Base-by-base conservation (phyloP, 495 filamentous ascomycete genomes). In the Sordaria brevicollis region DNA sequence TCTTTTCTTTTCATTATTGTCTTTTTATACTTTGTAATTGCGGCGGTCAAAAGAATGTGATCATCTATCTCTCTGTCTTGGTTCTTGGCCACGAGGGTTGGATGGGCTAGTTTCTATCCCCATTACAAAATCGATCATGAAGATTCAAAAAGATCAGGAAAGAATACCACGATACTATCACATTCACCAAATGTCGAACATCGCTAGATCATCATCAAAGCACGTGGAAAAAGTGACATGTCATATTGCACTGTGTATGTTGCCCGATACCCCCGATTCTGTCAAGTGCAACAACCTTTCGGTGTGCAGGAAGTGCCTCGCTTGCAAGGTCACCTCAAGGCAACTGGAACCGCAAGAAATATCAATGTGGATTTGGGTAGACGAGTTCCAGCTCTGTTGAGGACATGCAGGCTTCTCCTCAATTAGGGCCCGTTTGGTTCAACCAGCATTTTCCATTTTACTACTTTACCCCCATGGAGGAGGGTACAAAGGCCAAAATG, bases 61-160 rank as follows among this genome's bases (percentile, higher is more conserved):
- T n/a, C n/a, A n/a, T n/a, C n/a, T n/a, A n/a, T n/a, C n/a, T n/a
- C n/a, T n/a, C n/a, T n/a, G n/a, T n/a, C n/a, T n/a, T n/a, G n/a
- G n/a, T n/a, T n/a, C n/a, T n/a, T n/a, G n/a, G n/a, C n/a, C n/a
- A n/a, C n/a, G n/a, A n/a, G n/a, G n/a, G n/a, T n/a, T n/a, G n/a
- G n/a, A n/a, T n/a, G n/a, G n/a, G n/a, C n/a, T n/a, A n/a, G n/a
- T n/a, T n/a, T n/a, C n/a, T n/a, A n/a, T n/a, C n/a, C n/a, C n/a
- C n/a, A n/a, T n/a, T n/a, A n/a, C n/a, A n/a, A n/a, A n/a, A n/a
- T 68, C 72, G 15, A 37, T 68, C 57, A 34, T 69, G 15, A 74
- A 34, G 62, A 49, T 49, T 39, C 37, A 43, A 43, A n/a, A 43
- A 19, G 17, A 36, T 17, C 15, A 49, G 21, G 9, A 5, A 21